Conservation (phyloP, 1,284 basidiomycete species). For the Pisolithus thermaeus region DNA sequence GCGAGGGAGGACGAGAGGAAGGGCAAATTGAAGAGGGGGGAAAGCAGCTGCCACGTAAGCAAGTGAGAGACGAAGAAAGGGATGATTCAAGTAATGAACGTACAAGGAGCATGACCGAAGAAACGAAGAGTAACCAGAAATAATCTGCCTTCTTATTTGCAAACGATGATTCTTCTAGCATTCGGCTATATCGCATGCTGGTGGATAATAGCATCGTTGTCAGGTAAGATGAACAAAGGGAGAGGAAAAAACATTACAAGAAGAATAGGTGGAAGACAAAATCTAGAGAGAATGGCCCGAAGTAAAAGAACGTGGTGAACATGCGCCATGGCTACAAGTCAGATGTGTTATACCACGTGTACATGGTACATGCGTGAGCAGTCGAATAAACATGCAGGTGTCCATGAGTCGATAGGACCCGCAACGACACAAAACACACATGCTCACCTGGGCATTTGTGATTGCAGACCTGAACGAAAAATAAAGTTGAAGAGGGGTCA, state of each 20-base stretch:
- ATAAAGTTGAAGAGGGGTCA: conserved; percentile 88
- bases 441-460: conserved; percentile 67
- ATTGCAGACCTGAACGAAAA: conserved; percentile 86
- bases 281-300: conserved; percentile 90
- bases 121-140: conserved; percentile 85
- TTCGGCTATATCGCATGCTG: conserved; percentile 93
- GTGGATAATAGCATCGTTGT: background rate
- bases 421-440: background rate
- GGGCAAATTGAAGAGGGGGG: conserved; percentile 84
- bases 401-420: too few relatives aligned
- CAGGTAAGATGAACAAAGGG: too few relatives aligned
- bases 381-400: background rate
- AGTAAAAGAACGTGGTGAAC: conserved; percentile 92
- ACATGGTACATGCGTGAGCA: background rate
- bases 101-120: conserved; percentile 78
- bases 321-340: conserved; percentile 74
- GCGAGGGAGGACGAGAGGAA: conserved; percentile 87
- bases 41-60: conserved; percentile 57
- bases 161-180: conserved; percentile 95
- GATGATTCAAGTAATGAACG: conserved; percentile 16
- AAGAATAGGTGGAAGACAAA: conserved; percentile 97
- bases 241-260: conserved; percentile 51
- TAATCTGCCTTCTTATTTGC: conserved; percentile 89
- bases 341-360: background rate
- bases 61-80: background rate